Evolutionary conservation across 2,329 filamentous ascomycete genomes (phyloP).

Genomic region (Fusarium foetens): DNA sequence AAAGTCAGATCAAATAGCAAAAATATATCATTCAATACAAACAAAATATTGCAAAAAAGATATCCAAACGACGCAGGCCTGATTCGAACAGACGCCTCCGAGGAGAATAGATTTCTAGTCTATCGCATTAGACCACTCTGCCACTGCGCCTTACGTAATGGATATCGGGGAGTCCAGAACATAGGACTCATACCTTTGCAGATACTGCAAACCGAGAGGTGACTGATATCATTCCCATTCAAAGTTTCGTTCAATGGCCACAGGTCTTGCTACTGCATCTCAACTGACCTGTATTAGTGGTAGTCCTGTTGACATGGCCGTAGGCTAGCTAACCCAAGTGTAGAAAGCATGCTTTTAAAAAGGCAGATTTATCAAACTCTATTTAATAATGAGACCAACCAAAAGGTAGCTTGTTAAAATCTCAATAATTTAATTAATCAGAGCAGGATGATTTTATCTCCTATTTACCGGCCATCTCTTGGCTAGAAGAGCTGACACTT

Average conservation of each 20-base stretch:
- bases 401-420: fast-evolving
- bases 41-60: neutral
- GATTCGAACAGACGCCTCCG: slow-evolving; percentile 5
- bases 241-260: too few species aligned
- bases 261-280: fast-evolving
- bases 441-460: fast-evolving
- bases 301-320: too few species aligned
- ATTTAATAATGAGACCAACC: fast-evolving
- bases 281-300: too few species aligned
- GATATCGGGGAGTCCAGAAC: fast-evolving
- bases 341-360: fast-evolving
- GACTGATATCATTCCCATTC: fast-evolving
- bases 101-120: slow-evolving; percentile 1
- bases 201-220: fast-evolving
- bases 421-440: fast-evolving
- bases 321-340: fast-evolving
- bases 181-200: fast-evolving
- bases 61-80: neutral
- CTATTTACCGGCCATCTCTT: fast-evolving
- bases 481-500: too few species aligned
- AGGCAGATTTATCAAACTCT: fast-evolving
- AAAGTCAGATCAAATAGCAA: too few species aligned
- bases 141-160: slow-evolving; percentile 6
- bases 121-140: slow-evolving; percentile 10
- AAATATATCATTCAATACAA: too few species aligned